Evolutionary conservation across 208 protist genomes (phyloP).

Genomic region (Leishmania tropica): DNA sequence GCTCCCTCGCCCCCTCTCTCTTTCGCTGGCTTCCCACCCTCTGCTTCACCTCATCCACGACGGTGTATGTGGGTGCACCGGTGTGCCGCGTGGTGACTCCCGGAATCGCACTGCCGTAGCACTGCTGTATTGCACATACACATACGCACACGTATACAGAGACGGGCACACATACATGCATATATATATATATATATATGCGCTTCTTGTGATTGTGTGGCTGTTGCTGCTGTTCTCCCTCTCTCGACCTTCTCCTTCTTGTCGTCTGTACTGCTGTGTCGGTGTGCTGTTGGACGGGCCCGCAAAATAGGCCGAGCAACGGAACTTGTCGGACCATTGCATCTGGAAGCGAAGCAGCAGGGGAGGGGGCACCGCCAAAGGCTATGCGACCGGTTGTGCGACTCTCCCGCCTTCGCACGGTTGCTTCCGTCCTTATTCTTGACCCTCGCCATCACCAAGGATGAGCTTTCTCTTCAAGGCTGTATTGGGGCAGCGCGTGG

Average conservation of each 20-base stretch:
- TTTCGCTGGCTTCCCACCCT: not conserved
- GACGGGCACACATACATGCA: not conserved
- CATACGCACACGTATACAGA: not conserved
- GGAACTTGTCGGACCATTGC: not conserved
- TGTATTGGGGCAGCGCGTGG: constrained; percentile 76
- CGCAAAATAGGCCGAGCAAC: not conserved
- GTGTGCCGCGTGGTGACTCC: not conserved
- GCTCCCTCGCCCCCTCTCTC: not conserved
- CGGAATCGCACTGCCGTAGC: not conserved
- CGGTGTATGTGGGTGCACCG: not conserved
- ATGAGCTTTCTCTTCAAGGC: constrained; percentile 85
- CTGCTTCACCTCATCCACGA: not conserved
- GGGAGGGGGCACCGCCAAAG: not conserved
- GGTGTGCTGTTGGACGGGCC: not conserved
- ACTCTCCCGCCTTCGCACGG: not conserved
- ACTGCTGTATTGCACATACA: not conserved
- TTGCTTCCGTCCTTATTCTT: not conserved
- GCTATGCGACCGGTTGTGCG: not conserved
- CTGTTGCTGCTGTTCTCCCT: not conserved
- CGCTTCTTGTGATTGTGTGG: not conserved
- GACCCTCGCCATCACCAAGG: not conserved
- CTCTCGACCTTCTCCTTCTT: not conserved
- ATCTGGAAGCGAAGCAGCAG: not conserved
- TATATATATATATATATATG: not conserved
- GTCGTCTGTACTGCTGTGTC: not conserved